These are phyloP conservation scores for Syzygium aqueum DNA, from an alignment of 345 rosid species.

Conservation along the genomic window DNA sequence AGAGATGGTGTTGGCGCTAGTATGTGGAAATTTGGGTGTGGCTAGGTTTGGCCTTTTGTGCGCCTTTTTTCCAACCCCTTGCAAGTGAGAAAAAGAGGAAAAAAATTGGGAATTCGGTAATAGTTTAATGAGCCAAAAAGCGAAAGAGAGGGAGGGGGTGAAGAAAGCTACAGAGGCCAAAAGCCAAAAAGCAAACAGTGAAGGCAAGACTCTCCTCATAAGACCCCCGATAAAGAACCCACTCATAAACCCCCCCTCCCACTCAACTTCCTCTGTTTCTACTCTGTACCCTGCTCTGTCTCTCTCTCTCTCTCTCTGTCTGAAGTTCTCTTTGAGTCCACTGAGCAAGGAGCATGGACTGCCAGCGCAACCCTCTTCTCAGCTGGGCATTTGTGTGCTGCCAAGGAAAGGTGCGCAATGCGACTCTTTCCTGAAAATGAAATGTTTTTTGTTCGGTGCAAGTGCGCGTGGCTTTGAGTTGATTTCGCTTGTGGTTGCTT, in stretches of 20 bases:
- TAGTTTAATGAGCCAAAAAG: background rate
- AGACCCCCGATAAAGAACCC: background rate
- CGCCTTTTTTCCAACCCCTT: background rate
- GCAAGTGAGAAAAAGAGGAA: background rate
- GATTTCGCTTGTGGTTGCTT: background rate
- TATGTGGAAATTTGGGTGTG: background rate
- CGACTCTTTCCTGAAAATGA: background rate
- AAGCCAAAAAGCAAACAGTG: background rate
- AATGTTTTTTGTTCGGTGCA: background rate
- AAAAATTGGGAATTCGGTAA: background rate
- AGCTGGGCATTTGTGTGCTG: conserved; percentile 55
- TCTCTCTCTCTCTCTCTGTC: background rate
- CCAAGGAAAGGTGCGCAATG: conserved; percentile 28
- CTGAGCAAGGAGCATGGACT: conserved; percentile 4
- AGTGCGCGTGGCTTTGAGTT: background rate
- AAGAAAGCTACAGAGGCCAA: background rate
- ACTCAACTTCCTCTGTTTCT: background rate
- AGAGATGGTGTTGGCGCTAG: background rate
- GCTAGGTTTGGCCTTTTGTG: background rate
- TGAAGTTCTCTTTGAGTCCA: background rate
- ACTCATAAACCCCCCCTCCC: background rate
- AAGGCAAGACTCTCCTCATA: background rate
- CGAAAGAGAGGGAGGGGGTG: background rate
- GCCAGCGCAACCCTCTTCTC: conserved; percentile 32
- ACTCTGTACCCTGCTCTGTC: background rate